These are phyloP conservation scores for Amanita polypyramis DNA, from an alignment of 768 basidiomycete genomes.

Conservation along the genomic window DNA sequence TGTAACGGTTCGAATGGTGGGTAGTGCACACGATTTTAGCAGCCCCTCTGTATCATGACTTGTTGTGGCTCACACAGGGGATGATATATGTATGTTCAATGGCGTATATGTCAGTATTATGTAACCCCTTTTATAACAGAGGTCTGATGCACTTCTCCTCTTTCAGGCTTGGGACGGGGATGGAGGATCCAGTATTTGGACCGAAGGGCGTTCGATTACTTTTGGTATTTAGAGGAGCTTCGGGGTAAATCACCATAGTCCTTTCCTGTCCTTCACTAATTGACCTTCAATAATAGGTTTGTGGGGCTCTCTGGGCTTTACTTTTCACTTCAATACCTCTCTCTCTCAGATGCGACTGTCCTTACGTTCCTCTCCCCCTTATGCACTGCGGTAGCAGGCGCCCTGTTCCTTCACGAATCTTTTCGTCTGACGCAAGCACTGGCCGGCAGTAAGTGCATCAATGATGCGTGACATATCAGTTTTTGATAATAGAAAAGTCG, in stretches of 20 bases:
- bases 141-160: background rate
- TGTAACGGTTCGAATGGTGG: conserved; percentile 2
- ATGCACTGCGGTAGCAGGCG: conserved; percentile 50
- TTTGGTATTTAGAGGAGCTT: conserved; percentile 46
- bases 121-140: background rate
- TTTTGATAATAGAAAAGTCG: conserved; percentile 26
- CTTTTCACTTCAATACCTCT: conserved; percentile 63
- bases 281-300: conserved; percentile 35
- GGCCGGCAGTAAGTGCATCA: conserved; percentile 27
- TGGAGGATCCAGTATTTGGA: conserved; percentile 50
- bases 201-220: conserved; percentile 57
- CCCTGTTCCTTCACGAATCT: conserved; percentile 49
- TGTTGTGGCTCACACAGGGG: background rate
- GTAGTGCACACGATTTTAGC: background rate
- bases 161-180: conserved; percentile 27
- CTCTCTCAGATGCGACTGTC: conserved; percentile 69
- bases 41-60: background rate
- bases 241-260: conserved; percentile 35
- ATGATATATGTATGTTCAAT: background rate
- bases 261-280: background rate
- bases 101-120: conserved; percentile 1
- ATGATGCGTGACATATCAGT: background rate
- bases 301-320: conserved; percentile 63
- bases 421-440: conserved; percentile 44
- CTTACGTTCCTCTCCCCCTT: conserved; percentile 69